phyloP scores from a whole-genome alignment of 2,329 filamentous ascomycete species.

The Diplocarpon rosae region DNA sequence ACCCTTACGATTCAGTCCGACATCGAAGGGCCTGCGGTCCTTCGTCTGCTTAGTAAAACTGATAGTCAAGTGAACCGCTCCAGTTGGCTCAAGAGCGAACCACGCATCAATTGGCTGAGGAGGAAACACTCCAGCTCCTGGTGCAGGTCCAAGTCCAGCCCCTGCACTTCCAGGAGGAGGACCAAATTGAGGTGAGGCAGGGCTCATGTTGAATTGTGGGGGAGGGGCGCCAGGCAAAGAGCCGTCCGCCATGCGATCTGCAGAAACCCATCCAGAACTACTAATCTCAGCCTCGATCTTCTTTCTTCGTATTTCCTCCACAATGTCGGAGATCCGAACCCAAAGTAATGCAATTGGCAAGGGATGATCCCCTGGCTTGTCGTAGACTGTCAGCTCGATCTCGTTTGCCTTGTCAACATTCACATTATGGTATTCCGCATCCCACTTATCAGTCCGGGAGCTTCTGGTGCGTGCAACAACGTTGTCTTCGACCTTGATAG shows the following conservation, averaged over 20 bases:
- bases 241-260: slow-evolving; percentile 76
- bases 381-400: slow-evolving; percentile 94
- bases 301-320: slow-evolving; percentile 93
- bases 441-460: slow-evolving; percentile 81
- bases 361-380: slow-evolving; percentile 82
- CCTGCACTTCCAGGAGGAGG: slow-evolving; percentile 33
- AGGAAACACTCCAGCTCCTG: slow-evolving; percentile 22
- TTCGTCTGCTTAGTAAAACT: slow-evolving; percentile 87
- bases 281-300: slow-evolving; percentile 95
- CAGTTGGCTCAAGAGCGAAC: slow-evolving; percentile 94
- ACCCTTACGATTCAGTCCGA: slow-evolving; percentile 87
- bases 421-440: slow-evolving; percentile 80
- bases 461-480: slow-evolving; percentile 80
- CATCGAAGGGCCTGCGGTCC: slow-evolving; percentile 71
- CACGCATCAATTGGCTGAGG: slow-evolving; percentile 70
- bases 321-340: slow-evolving; percentile 94
- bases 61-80: slow-evolving; percentile 81
- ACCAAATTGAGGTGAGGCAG: slow-evolving; percentile 35
- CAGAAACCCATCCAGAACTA: slow-evolving; percentile 91
- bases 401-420: slow-evolving; percentile 98
- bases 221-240: slow-evolving; percentile 33
- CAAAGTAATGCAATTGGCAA: slow-evolving; percentile 91
- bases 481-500: slow-evolving; percentile 92
- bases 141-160: slow-evolving; percentile 18
- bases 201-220: slow-evolving; percentile 48